Percentiles rank a stretch among this genome's conserved stretches.
Evolutionary conservation across 352 stramenopile genomes (phyloP).

Genomic region (Paralagenidium karlingii): DNA sequence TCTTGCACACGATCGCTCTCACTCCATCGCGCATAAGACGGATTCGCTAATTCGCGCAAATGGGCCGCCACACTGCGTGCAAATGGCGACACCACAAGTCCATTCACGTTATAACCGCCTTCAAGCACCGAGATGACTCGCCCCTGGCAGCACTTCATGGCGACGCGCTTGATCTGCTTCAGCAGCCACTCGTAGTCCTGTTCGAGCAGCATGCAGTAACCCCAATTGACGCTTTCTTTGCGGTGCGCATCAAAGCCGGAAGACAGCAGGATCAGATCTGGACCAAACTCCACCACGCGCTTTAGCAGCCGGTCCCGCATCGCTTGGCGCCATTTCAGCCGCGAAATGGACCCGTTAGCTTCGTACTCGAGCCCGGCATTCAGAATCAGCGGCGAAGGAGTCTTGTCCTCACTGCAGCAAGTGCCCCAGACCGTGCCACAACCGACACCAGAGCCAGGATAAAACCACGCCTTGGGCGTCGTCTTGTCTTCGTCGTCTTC

Average conservation of each 20-base stretch:
- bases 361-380: constrained; percentile 35
- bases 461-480: constrained; percentile 47
- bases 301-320: constrained; percentile 56
- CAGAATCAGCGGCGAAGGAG: constrained; percentile 27
- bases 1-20: constrained; percentile 31
- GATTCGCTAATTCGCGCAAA: constrained; percentile 37
- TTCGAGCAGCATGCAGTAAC: constrained; percentile 58
- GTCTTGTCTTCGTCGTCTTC: constrained; percentile 20
- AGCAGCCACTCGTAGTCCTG: constrained; percentile 82
- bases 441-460: constrained; percentile 58
- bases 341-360: constrained; percentile 19
- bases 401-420: constrained; percentile 18
- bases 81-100: constrained; percentile 68
- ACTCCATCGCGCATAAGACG: constrained; percentile 29
- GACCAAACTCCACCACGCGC: constrained; percentile 38
- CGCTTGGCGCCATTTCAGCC: constrained; percentile 60
- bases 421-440: too few species aligned
- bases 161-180: constrained; percentile 55
- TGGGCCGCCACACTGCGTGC: constrained; percentile 64
- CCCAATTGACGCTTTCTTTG: constrained; percentile 71
- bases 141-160: constrained; percentile 53
- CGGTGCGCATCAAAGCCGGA: constrained; percentile 72
- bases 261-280: constrained; percentile 74
- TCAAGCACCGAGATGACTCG: constrained; percentile 76
- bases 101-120: constrained; percentile 81